These are phyloP conservation scores for Nakazawaea populi DNA, from an alignment of 805 yeast genomes.

Conservation along the genomic window DNA sequence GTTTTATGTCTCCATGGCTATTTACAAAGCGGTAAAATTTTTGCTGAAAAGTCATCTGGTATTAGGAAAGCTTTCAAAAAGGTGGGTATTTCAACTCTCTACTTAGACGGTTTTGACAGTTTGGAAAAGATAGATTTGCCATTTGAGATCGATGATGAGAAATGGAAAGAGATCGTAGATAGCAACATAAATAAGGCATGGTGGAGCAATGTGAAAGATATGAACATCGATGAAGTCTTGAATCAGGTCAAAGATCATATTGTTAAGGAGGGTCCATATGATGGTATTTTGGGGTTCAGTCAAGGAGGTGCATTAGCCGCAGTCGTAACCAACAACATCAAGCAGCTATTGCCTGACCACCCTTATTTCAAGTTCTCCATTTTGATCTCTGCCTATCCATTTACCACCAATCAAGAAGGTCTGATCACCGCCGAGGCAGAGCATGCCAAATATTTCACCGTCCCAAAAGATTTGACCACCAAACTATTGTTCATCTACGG, in stretches of 20 bases:
- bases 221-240: constrained; percentile 42
- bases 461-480: constrained; percentile 25
- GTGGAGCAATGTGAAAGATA: constrained; percentile 57
- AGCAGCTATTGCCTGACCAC: constrained; percentile 37
- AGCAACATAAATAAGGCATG: constrained; percentile 48
- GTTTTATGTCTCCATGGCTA: constrained; percentile 77
- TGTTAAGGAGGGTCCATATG: constrained; percentile 61
- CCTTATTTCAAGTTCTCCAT: constrained; percentile 59
- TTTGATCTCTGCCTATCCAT: constrained; percentile 56
- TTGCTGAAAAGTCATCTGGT: constrained; percentile 77
- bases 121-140: constrained; percentile 61
- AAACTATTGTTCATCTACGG: constrained; percentile 64
- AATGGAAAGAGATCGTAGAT: constrained; percentile 37
- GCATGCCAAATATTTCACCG: constrained; percentile 25
- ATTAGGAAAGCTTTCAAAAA: constrained; percentile 60
- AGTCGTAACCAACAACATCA: constrained; percentile 50
- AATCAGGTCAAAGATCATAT: constrained; percentile 43
- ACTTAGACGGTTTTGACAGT: constrained; percentile 62
- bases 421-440: constrained; percentile 24
- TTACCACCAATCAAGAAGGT: constrained; percentile 34
- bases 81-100: constrained; percentile 53
- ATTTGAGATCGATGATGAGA: constrained; percentile 44
- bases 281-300: constrained; percentile 76
- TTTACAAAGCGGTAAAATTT: constrained; percentile 65
- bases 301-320: constrained; percentile 84